Evolutionary conservation across 495 filamentous ascomycete species (phyloP), one percentile per base, ranked within the genome.

Genomic region (Hypomontagnella submonticulosa): DNA sequence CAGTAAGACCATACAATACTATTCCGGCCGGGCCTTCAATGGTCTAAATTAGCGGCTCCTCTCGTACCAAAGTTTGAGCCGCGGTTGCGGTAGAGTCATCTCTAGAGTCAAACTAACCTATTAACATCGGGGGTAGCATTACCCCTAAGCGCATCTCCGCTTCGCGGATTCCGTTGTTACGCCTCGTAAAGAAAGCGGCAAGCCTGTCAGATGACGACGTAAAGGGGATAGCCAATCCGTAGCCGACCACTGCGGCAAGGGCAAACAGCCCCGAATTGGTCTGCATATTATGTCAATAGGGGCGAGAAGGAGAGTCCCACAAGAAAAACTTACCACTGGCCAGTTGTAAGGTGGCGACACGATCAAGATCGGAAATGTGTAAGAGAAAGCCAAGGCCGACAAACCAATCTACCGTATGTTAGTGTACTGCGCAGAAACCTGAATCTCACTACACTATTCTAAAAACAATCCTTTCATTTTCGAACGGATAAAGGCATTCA

Each of bases 121-220:
- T 27, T 6, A 27, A 27, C 76, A 85, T 82, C 0, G 80, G 79
- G 36, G 81, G 78, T 16, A 86, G 74, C 58, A 88, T 76, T 12
- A 83, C 84, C 4, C 83, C 81, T 2, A 88, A 76, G 1, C 85
- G 83, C 84, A 88, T 87, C 69, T 88, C 85, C 37, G 85, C 81
- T 70, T 88, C 85, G 52, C 85, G 83, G 66, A 87, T 82, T 43
- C 79, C 77, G 56, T 77, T 72, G 75, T 88, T 88, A 23, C 77
- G 75, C 32, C 79, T 79, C 1, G 84, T 87, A 1, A 83, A 78
- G 68, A 78, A 75, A 15, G 85, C 85, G 3, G 84, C 85, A 13
- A 88, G 77, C 13, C 75, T 75, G 70, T 88, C 84, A 0, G 84
- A 86, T 8, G 79, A 79, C 4, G 81, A 76, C 12, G 82, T 83